Evolutionary conservation across 1,284 basidiomycete species (phyloP).

Genomic region (Singerocomus rubriflavus): DNA sequence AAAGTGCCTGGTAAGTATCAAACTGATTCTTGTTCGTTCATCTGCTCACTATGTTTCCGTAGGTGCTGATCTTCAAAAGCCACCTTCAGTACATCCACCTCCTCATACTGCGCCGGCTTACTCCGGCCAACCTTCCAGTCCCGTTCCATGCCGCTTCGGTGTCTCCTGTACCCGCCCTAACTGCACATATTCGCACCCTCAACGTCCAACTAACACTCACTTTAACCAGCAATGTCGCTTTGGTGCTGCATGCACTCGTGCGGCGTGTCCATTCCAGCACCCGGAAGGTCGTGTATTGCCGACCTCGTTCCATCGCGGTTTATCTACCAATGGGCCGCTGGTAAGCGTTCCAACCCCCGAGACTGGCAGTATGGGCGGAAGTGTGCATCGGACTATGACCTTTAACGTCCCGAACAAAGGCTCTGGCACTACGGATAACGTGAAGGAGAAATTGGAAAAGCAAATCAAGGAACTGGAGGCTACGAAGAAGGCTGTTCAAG

Average conservation of each 20-base stretch:
- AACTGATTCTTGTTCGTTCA: constrained; percentile 1
- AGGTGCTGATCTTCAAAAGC: constrained; percentile 44
- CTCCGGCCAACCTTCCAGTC: constrained; percentile 34
- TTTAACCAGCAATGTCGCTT: constrained; percentile 63
- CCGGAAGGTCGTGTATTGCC: constrained; percentile 77
- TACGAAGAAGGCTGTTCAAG: constrained; percentile 57
- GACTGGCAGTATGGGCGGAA: constrained; percentile 58
- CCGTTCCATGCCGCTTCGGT: constrained; percentile 71
- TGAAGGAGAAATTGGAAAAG: constrained; percentile 53
- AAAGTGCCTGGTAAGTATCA: constrained; percentile 52
- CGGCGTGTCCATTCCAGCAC: constrained; percentile 73
- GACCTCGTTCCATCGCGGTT: constrained; percentile 70
- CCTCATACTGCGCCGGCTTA: constrained; percentile 19
- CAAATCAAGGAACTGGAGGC: constrained; percentile 58
- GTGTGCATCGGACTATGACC: constrained; percentile 63
- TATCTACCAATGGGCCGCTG: constrained; percentile 55
- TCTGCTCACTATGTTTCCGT: constrained; percentile 4
- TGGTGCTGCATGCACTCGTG: constrained; percentile 74
- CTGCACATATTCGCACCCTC: constrained; percentile 70
- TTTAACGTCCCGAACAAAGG: constrained; percentile 49
- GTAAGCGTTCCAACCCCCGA: constrained; percentile 60
- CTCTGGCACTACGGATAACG: constrained; percentile 29
- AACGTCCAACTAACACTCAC: constrained; percentile 40
- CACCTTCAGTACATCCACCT: constrained; percentile 28
- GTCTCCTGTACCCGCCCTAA: constrained; percentile 68